Percentiles rank a stretch among this genome's conserved stretches.
Evolutionary conservation across 106 monocot species (phyloP).

Genomic region (Dendrobium huoshanense): DNA sequence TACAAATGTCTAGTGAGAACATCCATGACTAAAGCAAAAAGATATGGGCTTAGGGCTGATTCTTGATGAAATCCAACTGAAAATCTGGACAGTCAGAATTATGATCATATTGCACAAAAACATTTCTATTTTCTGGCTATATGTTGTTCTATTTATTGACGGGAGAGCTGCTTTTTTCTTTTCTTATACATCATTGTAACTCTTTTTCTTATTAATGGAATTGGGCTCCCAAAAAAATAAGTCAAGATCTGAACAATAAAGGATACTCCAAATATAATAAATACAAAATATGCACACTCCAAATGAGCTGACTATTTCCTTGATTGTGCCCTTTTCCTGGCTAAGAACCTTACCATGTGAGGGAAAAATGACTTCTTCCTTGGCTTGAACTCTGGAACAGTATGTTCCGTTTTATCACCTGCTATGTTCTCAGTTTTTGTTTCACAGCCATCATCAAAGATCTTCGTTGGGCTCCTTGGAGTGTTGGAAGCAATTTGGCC

Average conservation of each 20-base stretch:
- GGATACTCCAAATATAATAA: not conserved
- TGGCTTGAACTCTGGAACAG: not conserved
- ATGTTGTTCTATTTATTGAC: too few species aligned
- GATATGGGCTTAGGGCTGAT: too few species aligned
- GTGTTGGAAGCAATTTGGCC: constrained; percentile 6
- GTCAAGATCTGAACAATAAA: not conserved
- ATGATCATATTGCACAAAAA: too few species aligned
- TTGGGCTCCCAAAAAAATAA: too few species aligned
- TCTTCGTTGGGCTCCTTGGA: constrained; percentile 7
- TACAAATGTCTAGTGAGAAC: too few species aligned
- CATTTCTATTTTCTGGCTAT: too few species aligned
- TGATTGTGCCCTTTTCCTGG: not conserved
- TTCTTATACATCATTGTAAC: too few species aligned
- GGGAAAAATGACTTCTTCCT: constrained; percentile 11
- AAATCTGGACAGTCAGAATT: too few species aligned
- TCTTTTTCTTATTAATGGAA: too few species aligned
- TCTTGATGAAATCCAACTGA: too few species aligned
- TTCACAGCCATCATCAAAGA: not conserved
- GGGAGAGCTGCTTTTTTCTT: too few species aligned
- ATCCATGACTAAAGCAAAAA: too few species aligned
- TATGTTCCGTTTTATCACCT: not conserved
- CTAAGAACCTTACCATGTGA: constrained; percentile 1
- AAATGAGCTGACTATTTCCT: not conserved
- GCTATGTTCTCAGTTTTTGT: not conserved
- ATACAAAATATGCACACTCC: not conserved